Base-by-base conservation (phyloP, 2,329 filamentous ascomycete species). In the Aspergillus hiratsukae region DNA sequence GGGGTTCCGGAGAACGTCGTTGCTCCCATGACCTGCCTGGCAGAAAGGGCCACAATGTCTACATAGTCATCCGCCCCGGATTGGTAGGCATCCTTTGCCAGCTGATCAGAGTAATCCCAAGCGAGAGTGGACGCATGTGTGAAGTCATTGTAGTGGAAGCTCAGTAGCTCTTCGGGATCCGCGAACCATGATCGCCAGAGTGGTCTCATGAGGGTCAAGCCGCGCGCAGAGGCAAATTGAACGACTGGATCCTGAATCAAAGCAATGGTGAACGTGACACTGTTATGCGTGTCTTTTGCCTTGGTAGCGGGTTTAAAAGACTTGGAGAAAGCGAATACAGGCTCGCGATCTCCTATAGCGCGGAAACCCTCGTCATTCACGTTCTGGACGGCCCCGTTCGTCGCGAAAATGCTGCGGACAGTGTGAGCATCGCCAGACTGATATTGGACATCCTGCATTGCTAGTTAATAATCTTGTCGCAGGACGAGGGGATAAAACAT, bases 261-360 rank as follows among this genome's bases (percentile, higher is more conserved):
- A 3, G 88, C 85, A 63, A 94, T 82, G 0, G 89, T 92, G 70
- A 94, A 94, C 2, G 87, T 78, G 5, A 87, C 81, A 56, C 81
- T 87, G 45, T 83, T 80, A n/a, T 76, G 79, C 57, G 66, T 29
- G 64, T 46, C 50, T 6, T 61, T 61, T 1, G 55, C 25, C n/a
- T 62, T 65, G 23, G 60, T 62, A 28, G 82, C 76, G 4, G 87
- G 73, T 17, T 76, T 76, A 71, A 89, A 87, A 4, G 80, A 78
- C 64, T 87, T 87, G 14, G 85, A 80, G 69, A 92, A 94, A 0
- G 90, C 89, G 74, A 94, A 93, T 3, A 92, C 86, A 0, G 90
- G 90, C 69, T 93, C 88, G 29, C 89, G 81, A 51, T 92, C 87
- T 78, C 88, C 87, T 59, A 92, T 88, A 6, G 78, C 75, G 3